Evolutionary conservation across 2,329 filamentous ascomycete genomes (phyloP).

Genomic region (Tolypocladium sp.): DNA sequence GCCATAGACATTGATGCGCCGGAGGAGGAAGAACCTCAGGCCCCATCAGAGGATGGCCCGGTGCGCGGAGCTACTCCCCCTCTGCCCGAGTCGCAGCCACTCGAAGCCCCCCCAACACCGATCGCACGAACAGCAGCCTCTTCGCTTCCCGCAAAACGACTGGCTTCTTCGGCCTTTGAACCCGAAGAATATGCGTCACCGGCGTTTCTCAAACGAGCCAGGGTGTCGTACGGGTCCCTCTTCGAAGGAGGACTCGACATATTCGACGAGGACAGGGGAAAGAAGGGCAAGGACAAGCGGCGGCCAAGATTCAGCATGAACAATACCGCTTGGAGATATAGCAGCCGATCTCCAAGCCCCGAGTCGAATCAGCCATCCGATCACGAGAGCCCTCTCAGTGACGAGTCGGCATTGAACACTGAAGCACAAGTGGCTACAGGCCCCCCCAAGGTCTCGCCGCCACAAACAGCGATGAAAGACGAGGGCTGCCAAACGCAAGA

Average conservation of each 20-base stretch:
- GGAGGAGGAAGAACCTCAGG: constrained; percentile 8
- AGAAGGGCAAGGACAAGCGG: constrained; percentile 40
- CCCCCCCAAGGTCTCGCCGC: constrained; percentile 8
- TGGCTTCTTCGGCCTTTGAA: constrained; percentile 24
- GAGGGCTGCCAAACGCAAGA: constrained; percentile 25
- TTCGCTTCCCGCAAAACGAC: constrained; percentile 20
- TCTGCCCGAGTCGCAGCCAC: not conserved
- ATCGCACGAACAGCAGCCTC: constrained; percentile 1
- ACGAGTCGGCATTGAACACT: not conserved
- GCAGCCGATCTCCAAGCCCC: constrained; percentile 62
- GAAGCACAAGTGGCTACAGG: not conserved
- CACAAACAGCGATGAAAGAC: constrained; percentile 21
- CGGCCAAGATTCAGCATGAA: constrained; percentile 58
- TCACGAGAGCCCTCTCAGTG: constrained; percentile 5
- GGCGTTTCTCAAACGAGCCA: constrained; percentile 65
- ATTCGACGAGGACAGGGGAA: constrained; percentile 52
- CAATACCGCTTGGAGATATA: constrained; percentile 65
- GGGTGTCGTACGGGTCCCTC: constrained; percentile 59
- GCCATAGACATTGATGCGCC: constrained; percentile 41
- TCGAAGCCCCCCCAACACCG: constrained; percentile 1
- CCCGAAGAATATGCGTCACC: constrained; percentile 62
- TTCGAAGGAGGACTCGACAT: constrained; percentile 57
- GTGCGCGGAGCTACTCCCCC: not conserved
- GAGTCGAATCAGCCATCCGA: constrained; percentile 33
- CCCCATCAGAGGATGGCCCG: not conserved